Evolutionary conservation across 129 eudicot species (phyloP).

Genomic region (Flaveria linearis): DNA sequence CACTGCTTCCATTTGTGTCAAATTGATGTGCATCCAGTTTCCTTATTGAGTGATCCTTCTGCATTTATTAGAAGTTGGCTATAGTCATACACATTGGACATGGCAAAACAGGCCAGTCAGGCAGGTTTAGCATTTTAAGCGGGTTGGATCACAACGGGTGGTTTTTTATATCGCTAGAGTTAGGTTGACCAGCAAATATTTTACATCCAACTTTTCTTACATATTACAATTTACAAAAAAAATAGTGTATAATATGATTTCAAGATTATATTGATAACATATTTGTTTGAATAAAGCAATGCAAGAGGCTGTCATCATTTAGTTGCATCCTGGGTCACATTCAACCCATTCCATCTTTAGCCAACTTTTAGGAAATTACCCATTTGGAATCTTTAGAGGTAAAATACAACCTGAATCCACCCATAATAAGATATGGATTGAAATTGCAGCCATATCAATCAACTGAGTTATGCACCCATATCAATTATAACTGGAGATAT

Average conservation of each 20-base stretch:
- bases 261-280: neutral
- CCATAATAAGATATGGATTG: neutral
- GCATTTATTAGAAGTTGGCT: conserved; percentile 26
- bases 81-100: neutral
- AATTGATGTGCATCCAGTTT: conserved; percentile 60
- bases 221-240: neutral
- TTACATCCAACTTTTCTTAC: neutral
- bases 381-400: neutral
- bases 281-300: neutral
- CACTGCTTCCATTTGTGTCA: conserved; percentile 66
- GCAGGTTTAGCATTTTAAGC: neutral
- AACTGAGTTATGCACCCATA: neutral
- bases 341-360: neutral
- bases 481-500: neutral
- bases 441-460: neutral
- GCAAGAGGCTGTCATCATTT: neutral
- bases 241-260: neutral
- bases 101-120: neutral
- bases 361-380: neutral
- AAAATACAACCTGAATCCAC: neutral
- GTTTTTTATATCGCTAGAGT: neutral
- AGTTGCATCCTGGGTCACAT: neutral
- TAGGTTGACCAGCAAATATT: neutral
- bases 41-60: conserved; percentile 65
- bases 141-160: neutral